Conservation (phyloP, 352 stramenopile species). For the Phytophthora cactorum region DNA sequence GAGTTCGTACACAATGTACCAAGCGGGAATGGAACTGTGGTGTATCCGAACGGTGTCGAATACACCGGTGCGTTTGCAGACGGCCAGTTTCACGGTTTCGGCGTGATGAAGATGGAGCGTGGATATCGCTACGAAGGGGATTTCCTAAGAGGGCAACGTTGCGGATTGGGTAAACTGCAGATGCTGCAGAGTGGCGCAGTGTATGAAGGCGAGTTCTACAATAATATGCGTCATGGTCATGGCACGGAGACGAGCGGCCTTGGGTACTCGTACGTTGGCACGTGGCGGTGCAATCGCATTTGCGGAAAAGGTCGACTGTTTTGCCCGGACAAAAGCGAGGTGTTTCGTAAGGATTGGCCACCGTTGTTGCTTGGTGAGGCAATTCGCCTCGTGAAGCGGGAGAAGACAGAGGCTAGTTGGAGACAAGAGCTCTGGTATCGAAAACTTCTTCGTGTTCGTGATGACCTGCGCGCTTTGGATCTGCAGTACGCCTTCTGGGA, state of each 20-base stretch:
- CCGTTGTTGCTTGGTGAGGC: slow-evolving; percentile 67
- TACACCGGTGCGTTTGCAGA: slow-evolving; percentile 64
- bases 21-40: slow-evolving; percentile 51
- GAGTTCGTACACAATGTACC: slow-evolving; percentile 51
- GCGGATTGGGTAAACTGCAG: slow-evolving; percentile 51
- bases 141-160: slow-evolving; percentile 52
- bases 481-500: slow-evolving; percentile 68
- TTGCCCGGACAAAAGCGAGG: slow-evolving; percentile 47
- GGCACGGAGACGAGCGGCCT: slow-evolving; percentile 67
- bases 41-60: slow-evolving; percentile 76
- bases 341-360: slow-evolving; percentile 62
- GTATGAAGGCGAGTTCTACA: slow-evolving; percentile 77
- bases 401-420: slow-evolving; percentile 30
- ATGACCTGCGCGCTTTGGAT: slow-evolving; percentile 70
- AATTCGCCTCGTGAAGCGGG: slow-evolving; percentile 55
- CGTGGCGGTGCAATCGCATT: slow-evolving; percentile 65
- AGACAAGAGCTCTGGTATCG: slow-evolving; percentile 57
- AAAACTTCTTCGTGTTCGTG: slow-evolving; percentile 62
- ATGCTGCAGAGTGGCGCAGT: slow-evolving; percentile 49
- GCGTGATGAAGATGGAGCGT: slow-evolving; percentile 58
- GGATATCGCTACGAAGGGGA: slow-evolving; percentile 69
- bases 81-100: slow-evolving; percentile 70
- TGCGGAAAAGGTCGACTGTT: slow-evolving; percentile 54
- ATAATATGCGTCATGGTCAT: slow-evolving; percentile 65
- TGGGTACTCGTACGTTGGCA: slow-evolving; percentile 61